Percentiles rank a stretch among this genome's conserved stretches.
These are phyloP conservation scores for Phytophthora pinifolia DNA, from an alignment of 352 stramenopile genomes.

Conservation along the genomic window DNA sequence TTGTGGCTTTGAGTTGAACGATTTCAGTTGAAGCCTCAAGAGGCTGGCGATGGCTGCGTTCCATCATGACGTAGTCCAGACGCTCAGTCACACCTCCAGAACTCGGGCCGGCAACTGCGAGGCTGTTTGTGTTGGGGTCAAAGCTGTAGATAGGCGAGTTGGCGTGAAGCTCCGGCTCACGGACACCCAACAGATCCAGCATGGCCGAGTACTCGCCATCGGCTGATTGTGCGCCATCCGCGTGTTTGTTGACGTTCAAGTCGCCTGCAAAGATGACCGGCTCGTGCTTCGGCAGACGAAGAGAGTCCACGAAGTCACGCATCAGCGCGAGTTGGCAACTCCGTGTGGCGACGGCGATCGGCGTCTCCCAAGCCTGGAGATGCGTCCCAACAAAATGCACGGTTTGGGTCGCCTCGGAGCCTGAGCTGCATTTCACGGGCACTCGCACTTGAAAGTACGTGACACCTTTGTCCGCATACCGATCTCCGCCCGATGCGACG, in stretches of 20 bases:
- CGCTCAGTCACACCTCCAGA: constrained; percentile 56
- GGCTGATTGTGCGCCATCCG: constrained; percentile 13
- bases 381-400: constrained; percentile 71
- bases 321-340: constrained; percentile 46
- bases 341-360: constrained; percentile 38
- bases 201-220: constrained; percentile 49
- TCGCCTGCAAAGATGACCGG: constrained; percentile 59
- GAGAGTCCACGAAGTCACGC: constrained; percentile 48
- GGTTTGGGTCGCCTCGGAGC: constrained; percentile 21
- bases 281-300: constrained; percentile 46
- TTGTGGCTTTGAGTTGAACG: constrained; percentile 58
- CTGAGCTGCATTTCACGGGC: constrained; percentile 4
- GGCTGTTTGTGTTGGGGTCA: constrained; percentile 55
- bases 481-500: constrained; percentile 55
- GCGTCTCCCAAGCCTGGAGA: constrained; percentile 66
- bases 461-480: constrained; percentile 63
- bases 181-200: constrained; percentile 40
- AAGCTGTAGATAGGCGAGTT: constrained; percentile 58
- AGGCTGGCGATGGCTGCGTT: constrained; percentile 37
- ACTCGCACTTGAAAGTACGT: constrained; percentile 60
- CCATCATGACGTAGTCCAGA: constrained; percentile 64
- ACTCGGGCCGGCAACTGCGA: constrained; percentile 61
- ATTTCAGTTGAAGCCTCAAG: constrained; percentile 31
- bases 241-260: constrained; percentile 61
- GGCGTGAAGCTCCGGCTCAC: constrained; percentile 31